These are phyloP conservation scores for Mycena amicta DNA, from an alignment of 768 basidiomycete species.

Conservation along the genomic window DNA sequence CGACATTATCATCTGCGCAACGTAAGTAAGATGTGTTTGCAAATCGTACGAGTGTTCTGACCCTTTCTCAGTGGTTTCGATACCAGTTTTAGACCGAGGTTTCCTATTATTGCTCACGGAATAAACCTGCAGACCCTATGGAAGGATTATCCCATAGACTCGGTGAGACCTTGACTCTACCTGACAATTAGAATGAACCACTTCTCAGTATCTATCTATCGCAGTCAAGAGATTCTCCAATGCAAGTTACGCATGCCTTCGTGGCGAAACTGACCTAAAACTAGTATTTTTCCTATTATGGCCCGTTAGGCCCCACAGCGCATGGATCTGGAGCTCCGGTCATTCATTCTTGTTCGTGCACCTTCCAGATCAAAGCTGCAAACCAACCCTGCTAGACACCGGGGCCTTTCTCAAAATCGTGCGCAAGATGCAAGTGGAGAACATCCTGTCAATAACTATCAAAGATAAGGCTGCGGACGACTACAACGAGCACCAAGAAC, in stretches of 20 bases:
- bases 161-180: no score
- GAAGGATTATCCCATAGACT: constrained; percentile 27
- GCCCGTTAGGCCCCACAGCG: constrained; percentile 26
- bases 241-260: not conserved
- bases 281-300: constrained; percentile 29
- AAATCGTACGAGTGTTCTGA: not conserved
- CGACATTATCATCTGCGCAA: constrained; percentile 53
- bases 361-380: not conserved
- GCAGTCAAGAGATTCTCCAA: constrained; percentile 27
- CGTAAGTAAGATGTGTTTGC: constrained; percentile 29
- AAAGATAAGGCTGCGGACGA: constrained; percentile 27
- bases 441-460: constrained; percentile 26
- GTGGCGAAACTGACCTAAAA: not conserved
- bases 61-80: constrained; percentile 23
- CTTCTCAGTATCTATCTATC: constrained; percentile 24
- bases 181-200: no score
- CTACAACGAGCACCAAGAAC: constrained; percentile 25
- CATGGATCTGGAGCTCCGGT: constrained; percentile 28
- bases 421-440: constrained; percentile 29
- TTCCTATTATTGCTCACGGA: constrained; percentile 26
- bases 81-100: constrained; percentile 27
- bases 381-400: constrained; percentile 14
- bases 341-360: constrained; percentile 22
- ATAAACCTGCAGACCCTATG: constrained; percentile 27
- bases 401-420: constrained; percentile 22